Base-by-base conservation (phyloP, 2,329 filamentous ascomycete genomes). In the Ceratocystis ficicola region DNA sequence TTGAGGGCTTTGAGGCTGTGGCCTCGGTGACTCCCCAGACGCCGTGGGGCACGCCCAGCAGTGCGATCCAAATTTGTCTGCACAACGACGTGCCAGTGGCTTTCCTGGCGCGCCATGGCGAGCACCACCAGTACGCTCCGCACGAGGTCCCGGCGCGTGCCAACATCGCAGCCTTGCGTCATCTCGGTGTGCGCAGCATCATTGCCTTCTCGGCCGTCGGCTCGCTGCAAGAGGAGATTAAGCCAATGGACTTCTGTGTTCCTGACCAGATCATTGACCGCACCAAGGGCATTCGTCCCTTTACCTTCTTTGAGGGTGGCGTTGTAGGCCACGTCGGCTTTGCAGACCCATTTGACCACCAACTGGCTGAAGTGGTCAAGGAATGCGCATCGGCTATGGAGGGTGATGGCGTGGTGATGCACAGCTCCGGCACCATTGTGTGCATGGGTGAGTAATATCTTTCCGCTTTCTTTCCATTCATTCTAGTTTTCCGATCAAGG, bases 261-360 rank as follows among this genome's bases (percentile, higher is more conserved):
- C 94, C 93, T 0, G 91, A 96, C 77, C 94, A 99, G 79, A 84
- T 95, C 75, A 96, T 97, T 74, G 94, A 99, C 79, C 89, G 93
- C 69, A 97, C 93, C 70, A 97, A 96, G 83, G 94, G 93, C 65
- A 81, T 96, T 69, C 83, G 94, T 6, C 91, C 93, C 1, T 96
- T 93, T 76, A 97, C 94, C 30, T 99, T 96, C 79, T 99, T 97
- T 74, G 89, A 93, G 76, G 85, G 84, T 70, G 94, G 94, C 36
- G 84, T 96, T 70, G 94, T 99, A 17, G 90, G 89, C 46, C 94
- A 99, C 75, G 89, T 97, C 57, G 89, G 91, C 59, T 97, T 99
- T 74, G 94, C 90, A 30, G 94, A 97, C 74, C 94, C 94, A 1
- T 99, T 99, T 73, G 94, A 97, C 75, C 81, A 81, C 70, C 80